Evolutionary conservation across 306 rosid species (phyloP).

Genomic region (Trichosanthes truncata): DNA sequence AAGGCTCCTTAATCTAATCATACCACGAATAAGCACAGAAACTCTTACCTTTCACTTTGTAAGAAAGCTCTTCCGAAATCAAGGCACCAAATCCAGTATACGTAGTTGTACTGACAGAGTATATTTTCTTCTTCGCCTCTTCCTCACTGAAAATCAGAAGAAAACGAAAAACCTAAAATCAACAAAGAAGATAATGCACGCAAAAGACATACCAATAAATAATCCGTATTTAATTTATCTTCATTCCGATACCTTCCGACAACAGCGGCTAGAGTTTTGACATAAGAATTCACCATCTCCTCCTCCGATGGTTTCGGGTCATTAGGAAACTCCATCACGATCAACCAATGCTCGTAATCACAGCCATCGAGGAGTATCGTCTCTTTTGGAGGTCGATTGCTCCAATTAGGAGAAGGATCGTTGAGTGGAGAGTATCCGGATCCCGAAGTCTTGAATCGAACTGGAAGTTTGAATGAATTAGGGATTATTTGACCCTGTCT

Average conservation of each 20-base stretch:
- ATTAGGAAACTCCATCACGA: constrained; percentile 62
- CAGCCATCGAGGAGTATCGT: constrained; percentile 89
- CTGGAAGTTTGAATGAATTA: constrained; percentile 6
- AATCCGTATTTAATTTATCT: neutral
- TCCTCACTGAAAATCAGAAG: constrained; percentile 47
- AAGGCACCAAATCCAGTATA: constrained; percentile 87
- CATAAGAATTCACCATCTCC: constrained; percentile 63
- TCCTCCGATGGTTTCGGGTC: constrained; percentile 70
- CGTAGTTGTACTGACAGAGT: constrained; percentile 61
- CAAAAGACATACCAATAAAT: neutral
- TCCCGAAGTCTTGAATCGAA: constrained; percentile 48
- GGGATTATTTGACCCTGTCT: constrained; percentile 23
- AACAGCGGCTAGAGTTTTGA: constrained; percentile 65
- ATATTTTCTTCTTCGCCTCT: constrained; percentile 82
- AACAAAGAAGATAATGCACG: neutral
- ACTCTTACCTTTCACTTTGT: constrained; percentile 59
- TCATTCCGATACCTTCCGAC: constrained; percentile 49
- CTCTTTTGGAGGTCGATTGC: constrained; percentile 83
- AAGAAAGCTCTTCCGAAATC: constrained; percentile 80
- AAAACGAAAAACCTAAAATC: neutral
- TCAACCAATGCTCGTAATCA: constrained; percentile 92
- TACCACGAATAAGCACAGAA: neutral
- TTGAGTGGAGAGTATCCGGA: constrained; percentile 70
- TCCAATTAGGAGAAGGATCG: constrained; percentile 87
- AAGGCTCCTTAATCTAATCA: constrained; percentile 9